phyloP scores from a whole-genome alignment of 2,329 filamentous ascomycete species.

The Immersiporthe knoxdaviesiana region DNA sequence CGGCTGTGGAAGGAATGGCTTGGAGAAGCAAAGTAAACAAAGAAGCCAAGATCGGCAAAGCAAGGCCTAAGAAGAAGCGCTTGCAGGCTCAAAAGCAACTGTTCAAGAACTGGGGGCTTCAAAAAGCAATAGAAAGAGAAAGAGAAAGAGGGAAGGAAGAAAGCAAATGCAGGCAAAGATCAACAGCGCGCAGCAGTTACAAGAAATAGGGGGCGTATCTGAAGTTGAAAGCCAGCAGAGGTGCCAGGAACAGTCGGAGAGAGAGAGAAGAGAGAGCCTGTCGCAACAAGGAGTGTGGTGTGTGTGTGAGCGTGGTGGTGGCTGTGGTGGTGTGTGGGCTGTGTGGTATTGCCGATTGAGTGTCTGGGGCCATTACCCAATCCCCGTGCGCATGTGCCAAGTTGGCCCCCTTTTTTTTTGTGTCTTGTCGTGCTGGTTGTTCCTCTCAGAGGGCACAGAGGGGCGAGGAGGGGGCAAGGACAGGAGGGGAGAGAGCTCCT shows the following conservation, averaged over 20 bases:
- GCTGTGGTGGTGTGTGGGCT: neutral
- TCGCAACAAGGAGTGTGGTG: conserved; percentile 1
- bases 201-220: conserved; percentile 17
- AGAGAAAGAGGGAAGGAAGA: neutral
- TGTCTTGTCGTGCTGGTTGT: neutral
- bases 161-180: conserved; percentile 13
- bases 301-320: neutral
- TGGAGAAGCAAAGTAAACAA: conserved; percentile 17
- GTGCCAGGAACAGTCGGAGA: neutral
- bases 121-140: neutral
- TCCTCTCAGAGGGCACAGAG: neutral
- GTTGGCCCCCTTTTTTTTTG: conserved; percentile 10
- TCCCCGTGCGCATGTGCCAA: conserved; percentile 10
- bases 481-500: conserved; percentile 7
- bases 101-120: neutral
- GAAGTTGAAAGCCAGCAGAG: neutral
- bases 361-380: conserved; percentile 5
- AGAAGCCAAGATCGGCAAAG: neutral
- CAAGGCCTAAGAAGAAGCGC: neutral
- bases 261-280: conserved; percentile 1
- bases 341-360: neutral
- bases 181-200: conserved; percentile 35
- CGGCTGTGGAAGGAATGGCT: conserved; percentile 29
- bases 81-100: neutral
- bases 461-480: neutral